Percentiles rank a stretch among this genome's conserved stretches.
Evolutionary conservation across 2,329 filamentous ascomycete species (phyloP).

Genomic region (Aspergillus flavus): DNA sequence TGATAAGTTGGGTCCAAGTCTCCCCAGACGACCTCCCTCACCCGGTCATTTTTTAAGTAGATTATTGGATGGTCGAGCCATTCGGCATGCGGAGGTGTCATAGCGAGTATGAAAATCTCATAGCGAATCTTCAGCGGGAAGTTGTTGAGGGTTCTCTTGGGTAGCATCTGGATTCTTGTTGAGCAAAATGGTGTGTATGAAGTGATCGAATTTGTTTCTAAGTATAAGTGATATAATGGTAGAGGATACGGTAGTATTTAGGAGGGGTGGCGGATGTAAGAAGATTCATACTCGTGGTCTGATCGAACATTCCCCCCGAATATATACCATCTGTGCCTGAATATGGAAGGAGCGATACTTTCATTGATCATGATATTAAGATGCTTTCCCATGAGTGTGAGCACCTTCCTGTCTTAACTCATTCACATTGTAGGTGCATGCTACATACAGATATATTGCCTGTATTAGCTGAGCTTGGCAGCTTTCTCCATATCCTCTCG

Average conservation of each 20-base stretch:
- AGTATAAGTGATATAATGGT: not conserved
- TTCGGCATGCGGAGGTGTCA: not conserved
- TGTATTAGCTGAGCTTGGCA: constrained; percentile 23
- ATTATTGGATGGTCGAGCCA: not conserved
- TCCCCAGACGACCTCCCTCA: not conserved
- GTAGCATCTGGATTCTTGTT: not conserved
- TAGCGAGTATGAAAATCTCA: not conserved
- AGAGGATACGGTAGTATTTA: not conserved
- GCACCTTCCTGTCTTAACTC: not conserved
- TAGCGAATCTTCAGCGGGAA: not conserved
- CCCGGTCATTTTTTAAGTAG: not conserved
- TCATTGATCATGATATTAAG: not conserved
- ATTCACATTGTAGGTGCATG: not conserved
- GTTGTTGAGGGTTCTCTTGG: not conserved
- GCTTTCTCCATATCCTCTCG: constrained; percentile 55
- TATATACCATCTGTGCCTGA: not conserved
- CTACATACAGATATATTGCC: not conserved
- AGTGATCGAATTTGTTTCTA: not conserved
- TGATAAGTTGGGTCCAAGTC: not conserved
- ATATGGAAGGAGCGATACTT: not conserved
- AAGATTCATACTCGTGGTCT: not conserved
- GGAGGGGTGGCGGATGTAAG: not conserved
- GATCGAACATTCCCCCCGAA: not conserved
- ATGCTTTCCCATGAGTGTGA: not conserved
- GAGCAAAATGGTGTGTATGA: not conserved